A percentile compares a stretch with the other conserved stretches of the same genome.
These are phyloP conservation scores for Berkeleyomyces rouxiae DNA, from an alignment of 2,329 filamentous ascomycete species.

Conservation along the genomic window DNA sequence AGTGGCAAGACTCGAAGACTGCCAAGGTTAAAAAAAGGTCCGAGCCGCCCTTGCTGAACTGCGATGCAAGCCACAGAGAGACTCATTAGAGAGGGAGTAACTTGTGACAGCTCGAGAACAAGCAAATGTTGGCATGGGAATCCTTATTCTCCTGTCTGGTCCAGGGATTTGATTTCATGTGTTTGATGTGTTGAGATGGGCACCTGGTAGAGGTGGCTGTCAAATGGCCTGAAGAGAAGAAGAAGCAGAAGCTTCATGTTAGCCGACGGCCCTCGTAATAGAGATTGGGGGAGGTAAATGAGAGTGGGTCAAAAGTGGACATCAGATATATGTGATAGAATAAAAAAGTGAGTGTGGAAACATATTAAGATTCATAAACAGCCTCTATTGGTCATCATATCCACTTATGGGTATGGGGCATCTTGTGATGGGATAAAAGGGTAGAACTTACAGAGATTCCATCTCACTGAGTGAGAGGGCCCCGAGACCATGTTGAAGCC, in stretches of 20 bases:
- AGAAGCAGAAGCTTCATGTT: slow-evolving; percentile 1
- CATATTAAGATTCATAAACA: slow-evolving; percentile 27
- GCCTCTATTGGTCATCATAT: slow-evolving; percentile 29
- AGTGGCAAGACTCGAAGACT: neutral
- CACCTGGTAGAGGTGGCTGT: neutral
- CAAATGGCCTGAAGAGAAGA: neutral
- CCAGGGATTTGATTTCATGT: slow-evolving; percentile 7
- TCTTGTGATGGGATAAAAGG: slow-evolving; percentile 3
- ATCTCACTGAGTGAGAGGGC: neutral
- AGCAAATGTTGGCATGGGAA: neutral
- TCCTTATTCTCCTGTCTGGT: slow-evolving; percentile 12
- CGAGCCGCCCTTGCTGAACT: neutral
- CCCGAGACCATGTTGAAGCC: neutral
- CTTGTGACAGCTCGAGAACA: neutral
- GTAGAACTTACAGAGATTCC: slow-evolving; percentile 16
- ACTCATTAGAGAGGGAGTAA: neutral
- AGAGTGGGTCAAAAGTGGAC: neutral
- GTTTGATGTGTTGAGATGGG: neutral
- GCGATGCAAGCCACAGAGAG: neutral
- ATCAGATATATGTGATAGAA: slow-evolving; percentile 14
- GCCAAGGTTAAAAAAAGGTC: neutral
- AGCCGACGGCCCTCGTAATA: slow-evolving; percentile 2
- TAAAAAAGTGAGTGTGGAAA: slow-evolving; percentile 14
- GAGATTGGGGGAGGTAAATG: slow-evolving; percentile 2
- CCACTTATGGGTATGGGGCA: slow-evolving; percentile 11